Conservation (phyloP, 805 yeast genomes). For the Diddensiella transvaalensis region DNA sequence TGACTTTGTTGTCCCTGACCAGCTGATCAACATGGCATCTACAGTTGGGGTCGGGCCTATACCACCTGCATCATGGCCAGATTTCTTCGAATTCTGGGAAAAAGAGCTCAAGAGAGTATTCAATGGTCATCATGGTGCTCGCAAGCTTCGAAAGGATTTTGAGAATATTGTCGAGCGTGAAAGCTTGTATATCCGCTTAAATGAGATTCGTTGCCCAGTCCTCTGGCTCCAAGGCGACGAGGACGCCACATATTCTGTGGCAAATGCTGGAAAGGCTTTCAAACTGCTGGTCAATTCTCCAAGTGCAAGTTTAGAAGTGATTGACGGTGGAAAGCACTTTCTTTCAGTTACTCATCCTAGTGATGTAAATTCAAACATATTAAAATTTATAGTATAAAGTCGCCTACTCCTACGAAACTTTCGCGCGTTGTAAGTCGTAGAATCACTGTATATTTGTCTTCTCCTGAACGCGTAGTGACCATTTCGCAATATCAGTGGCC, state of each 20-base stretch:
- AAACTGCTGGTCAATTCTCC: background rate
- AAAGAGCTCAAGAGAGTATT: background rate
- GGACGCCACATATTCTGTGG: background rate
- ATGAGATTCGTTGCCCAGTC: background rate
- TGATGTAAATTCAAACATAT: background rate
- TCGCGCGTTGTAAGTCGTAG: too few species aligned
- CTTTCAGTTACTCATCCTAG: background rate
- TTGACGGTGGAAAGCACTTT: background rate
- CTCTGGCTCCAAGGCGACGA: background rate
- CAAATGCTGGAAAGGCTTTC: background rate
- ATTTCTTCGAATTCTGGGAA: background rate
- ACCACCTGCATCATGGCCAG: background rate
- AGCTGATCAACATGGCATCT: background rate
- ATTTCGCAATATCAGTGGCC: too few species aligned
- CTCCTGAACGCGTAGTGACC: too few species aligned
- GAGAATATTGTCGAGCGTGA: background rate
- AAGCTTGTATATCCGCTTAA: background rate
- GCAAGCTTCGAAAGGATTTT: background rate
- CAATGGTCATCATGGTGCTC: background rate
- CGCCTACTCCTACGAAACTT: too few species aligned
- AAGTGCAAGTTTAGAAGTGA: background rate
- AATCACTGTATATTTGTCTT: too few species aligned
- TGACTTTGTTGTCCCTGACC: background rate
- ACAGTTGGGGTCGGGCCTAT: background rate
- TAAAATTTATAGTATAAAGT: background rate